phyloP scores from a whole-genome alignment of 2,329 filamentous ascomycete species.

The Calonectria hongkongensis region DNA sequence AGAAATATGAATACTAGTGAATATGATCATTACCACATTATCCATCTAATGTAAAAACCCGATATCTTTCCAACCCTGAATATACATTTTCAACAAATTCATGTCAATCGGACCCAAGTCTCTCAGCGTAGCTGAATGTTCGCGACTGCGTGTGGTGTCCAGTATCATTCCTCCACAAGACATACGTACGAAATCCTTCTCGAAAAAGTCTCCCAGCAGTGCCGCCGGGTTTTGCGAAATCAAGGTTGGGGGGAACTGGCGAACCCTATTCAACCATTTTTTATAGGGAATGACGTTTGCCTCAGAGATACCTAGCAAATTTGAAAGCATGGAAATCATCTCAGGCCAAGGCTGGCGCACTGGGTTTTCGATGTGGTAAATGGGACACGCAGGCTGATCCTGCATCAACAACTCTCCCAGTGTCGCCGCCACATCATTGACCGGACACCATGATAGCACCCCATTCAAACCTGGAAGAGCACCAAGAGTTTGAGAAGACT shows the following conservation, averaged over 20 bases:
- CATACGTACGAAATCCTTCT: conserved; percentile 33
- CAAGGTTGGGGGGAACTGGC: not conserved
- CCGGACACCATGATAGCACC: conserved; percentile 66
- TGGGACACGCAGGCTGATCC: conserved; percentile 19
- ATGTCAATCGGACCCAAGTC: not conserved
- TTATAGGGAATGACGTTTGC: conserved; percentile 7
- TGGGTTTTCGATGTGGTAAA: conserved; percentile 54
- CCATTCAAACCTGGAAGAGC: conserved; percentile 65
- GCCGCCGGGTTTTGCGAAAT: conserved; percentile 28
- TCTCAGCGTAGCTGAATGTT: not conserved
- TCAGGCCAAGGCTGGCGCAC: conserved; percentile 45
- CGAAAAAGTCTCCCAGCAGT: conserved; percentile 11
- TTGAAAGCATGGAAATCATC: conserved; percentile 26
- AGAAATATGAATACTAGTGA: too few species aligned
- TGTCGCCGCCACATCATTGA: conserved; percentile 57
- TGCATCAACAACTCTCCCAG: conserved; percentile 41
- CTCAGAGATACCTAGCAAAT: conserved; percentile 6
- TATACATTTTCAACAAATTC: not conserved
- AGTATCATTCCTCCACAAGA: conserved; percentile 33
- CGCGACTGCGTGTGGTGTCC: conserved; percentile 11
- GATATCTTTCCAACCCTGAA: not conserved
- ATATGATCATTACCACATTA: not conserved
- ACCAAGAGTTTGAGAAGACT: conserved; percentile 67
- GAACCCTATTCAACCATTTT: conserved; percentile 20
- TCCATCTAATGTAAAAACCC: not conserved